phyloP scores from a whole-genome alignment of 2,329 filamentous ascomycete genomes.

The Hypoxylon sp. region DNA sequence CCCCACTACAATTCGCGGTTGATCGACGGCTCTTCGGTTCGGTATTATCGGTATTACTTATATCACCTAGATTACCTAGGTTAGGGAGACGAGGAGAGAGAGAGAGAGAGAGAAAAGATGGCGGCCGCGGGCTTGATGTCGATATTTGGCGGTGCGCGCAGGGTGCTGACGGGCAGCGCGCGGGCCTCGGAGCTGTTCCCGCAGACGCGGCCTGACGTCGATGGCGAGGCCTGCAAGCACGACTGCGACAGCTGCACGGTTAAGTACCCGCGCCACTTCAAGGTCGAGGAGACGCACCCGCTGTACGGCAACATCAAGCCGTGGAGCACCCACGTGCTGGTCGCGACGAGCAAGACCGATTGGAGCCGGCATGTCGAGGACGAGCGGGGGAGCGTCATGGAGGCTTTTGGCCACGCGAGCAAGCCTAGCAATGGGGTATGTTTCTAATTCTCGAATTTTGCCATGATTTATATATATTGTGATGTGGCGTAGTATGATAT shows the following conservation, averaged over 20 bases:
- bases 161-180: constrained; percentile 51
- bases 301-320: constrained; percentile 89
- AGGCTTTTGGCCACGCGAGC: constrained; percentile 74
- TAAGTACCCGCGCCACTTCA: constrained; percentile 79
- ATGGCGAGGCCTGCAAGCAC: constrained; percentile 89
- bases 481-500: background rate
- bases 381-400: constrained; percentile 88
- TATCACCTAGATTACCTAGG: too few species aligned
- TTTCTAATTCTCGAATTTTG: constrained; percentile 42
- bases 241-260: constrained; percentile 88
- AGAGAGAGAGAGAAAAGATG: constrained; percentile 46
- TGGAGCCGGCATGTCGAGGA: constrained; percentile 93
- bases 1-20: constrained; percentile 3
- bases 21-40: background rate
- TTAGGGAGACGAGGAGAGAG: background rate
- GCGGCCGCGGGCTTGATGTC: constrained; percentile 60
- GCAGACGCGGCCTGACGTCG: constrained; percentile 79
- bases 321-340: constrained; percentile 90
- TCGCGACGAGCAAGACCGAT: constrained; percentile 95
- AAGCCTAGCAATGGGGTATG: constrained; percentile 78
- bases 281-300: constrained; percentile 82
- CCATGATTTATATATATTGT: background rate
- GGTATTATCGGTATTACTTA: background rate
- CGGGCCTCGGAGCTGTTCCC: constrained; percentile 73
- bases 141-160: constrained; percentile 58